A percentile compares a stretch with the other conserved stretches of the same genome.
These are phyloP conservation scores for Dactylis glomerata DNA, from an alignment of 176 grass and related monocot species.

Conservation along the genomic window DNA sequence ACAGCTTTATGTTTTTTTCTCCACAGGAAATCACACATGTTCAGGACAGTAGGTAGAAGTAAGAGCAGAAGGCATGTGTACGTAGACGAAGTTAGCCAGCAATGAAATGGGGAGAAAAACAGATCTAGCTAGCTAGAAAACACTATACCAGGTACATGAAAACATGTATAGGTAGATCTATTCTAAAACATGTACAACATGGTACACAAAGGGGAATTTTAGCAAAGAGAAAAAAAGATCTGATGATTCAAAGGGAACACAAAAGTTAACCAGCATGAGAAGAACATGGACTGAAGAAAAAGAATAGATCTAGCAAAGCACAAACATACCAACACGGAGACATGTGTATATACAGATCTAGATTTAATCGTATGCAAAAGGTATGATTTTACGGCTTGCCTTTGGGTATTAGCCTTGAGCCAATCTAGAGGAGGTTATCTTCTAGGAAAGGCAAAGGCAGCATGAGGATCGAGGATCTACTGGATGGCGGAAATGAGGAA, in stretches of 20 bases:
- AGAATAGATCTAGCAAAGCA: neutral
- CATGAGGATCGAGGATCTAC: no score
- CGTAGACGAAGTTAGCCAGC: neutral
- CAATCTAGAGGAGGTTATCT: no score
- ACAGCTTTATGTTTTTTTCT: neutral
- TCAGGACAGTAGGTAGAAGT: neutral
- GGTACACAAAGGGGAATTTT: neutral
- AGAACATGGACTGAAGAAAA: neutral
- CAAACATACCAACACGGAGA: neutral
- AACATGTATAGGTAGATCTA: neutral
- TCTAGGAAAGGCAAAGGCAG: no score
- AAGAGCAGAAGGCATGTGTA: neutral
- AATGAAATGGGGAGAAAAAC: neutral
- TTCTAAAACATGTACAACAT: neutral
- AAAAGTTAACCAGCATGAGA: no score
- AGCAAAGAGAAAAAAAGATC: neutral
- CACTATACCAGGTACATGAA: neutral
- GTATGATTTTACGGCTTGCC: no score
- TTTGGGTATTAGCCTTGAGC: no score
- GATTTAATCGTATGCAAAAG: no score
- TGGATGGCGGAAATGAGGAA: no score
- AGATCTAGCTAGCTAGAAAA: neutral
- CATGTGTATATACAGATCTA: neutral
- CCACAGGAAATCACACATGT: neutral
- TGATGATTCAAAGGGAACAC: no score